Base-by-base conservation (phyloP, 2,329 filamentous ascomycete genomes). In the Dactylella cylindrospora region DNA sequence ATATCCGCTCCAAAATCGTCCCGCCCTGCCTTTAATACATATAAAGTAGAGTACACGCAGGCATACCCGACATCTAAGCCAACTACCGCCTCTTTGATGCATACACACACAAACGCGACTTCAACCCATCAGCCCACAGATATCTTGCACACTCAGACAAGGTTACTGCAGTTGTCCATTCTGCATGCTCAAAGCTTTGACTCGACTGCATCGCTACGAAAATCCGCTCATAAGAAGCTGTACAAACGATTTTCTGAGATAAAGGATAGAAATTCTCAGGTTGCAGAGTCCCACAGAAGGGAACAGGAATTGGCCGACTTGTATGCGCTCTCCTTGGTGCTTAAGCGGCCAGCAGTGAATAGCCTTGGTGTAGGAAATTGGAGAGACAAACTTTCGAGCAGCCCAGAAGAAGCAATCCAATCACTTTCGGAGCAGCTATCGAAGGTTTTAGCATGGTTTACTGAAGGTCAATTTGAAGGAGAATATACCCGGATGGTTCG, bases 371-470 rank as follows among this genome's bases (percentile, higher is more conserved):
- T 31, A n/a, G 22, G 29, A 26, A 36, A 47, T 32, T 40, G 33
- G 25, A 64, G 49, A 38, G 45, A 64, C 15, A 54, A 43, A 19
- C 25, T 64, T 5, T 51, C 45, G 5, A 15, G 26, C 25, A 55
- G 28, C 13, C 50, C 59, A 20, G 59, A 64, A 28, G 59, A 64
- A 26, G 51, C 43, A n/a, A 64, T 64, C 36, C 59, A 64, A 31
- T 38, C 40, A 28, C 51, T 64, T 38, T 64, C 59, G 15, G 59
- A 64, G 23, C 49, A 54, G 17, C 32, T 64, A 6, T 54, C 59
- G 31, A 54, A 55, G 29, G 51, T 64, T 19, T 45, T 55, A 20
- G 59, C 47, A 15, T 55, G 49, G 49, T 64, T 64, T n/a, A 25
- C 50, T 23, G 50, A 55, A 25, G 51, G 43, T 8, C 50, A 49